Evolutionary conservation across 345 rosid species (phyloP), one percentile per base, ranked within the genome.

Genomic region (Salix exigua): DNA sequence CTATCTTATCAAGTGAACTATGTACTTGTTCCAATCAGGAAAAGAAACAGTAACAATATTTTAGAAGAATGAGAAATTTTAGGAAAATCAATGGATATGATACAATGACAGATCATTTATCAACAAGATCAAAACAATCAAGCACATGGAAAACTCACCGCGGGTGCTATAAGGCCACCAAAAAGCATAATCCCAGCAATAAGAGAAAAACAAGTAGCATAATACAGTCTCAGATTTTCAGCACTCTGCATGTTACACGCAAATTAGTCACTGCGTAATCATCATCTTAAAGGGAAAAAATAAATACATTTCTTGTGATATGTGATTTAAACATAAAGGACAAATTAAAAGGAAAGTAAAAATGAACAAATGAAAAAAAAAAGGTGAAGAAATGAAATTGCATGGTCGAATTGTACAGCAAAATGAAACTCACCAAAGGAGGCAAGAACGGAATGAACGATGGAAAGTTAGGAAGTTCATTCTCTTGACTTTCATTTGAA

Each of bases 361-460:
- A 37, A 23, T n/a, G 4, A 28, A 23, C n/a, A 53, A 68, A 21
- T 35, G 69, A 13, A 73, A 44, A 0, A 61, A 48, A 14, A 19
- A n/a, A n/a, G 53, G 42, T 28, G 9, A 12, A 42, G 46, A 42
- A 42, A 42, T 11, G 46, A 42, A 42, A 42, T 11, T 10, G 46
- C 46, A 0, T 17, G 25, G n/a, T 61, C 30, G 69, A 1, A 30
- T 51, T 42, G 4, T 30, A 12, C 11, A 63, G 7, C 26, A 37
- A 63, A 71, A 63, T 55, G 71, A 62, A 62, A 66, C 90, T 85
- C 42, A 92, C 99, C 89, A 95, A 76, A 48, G 99, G 97, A 79
- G 99, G 99, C 83, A 95, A 87, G 85, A 95, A 95, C 4, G 99
- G 99, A 60, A 95, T 95, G 83, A 95, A 95, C 2, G 99, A 95